Evolutionary conservation across 371 early-diverging fungal genomes (phyloP), one percentile per base, ranked within the genome.

Genomic region (Globomyces sp.): DNA sequence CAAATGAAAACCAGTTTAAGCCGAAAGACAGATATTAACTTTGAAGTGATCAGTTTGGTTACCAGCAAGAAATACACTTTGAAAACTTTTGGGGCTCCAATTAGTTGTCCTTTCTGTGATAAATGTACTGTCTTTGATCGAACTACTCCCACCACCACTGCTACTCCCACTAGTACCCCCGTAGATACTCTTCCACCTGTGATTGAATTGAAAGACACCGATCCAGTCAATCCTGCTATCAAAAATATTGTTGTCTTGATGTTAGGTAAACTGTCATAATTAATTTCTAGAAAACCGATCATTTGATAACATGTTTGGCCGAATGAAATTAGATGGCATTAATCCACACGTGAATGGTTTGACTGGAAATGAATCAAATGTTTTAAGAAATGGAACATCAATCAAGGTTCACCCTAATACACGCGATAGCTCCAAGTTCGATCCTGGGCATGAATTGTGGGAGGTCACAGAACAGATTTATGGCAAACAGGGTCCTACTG

Each of bases 181-280:
- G 10, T 40, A 8, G 39, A 36, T 39, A 55, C 4, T 39, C 2
- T 55, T 8, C 55, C 55, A 55, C 37, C 44, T 48, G 86, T 85
- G 10, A 70, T 84, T 37, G 67, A 73, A n/a, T 66, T 81, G 49
- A 84, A 84, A 71, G 87, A 87, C 68, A 36, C 63, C 42, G 68
- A 48, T 44, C n/a, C 62, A 40, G 50, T 61, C 10, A n/a, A 46
- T 9, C 40, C 24, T n/a, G 53, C 57, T 42, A 67, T 70, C 63
- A 69, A 74, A 64, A 52, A 70, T 57, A 52, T 74, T n/a, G 70
- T 74, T 5, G 66, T 74, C 4, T 41, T 71, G 24, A 57, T 63
- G 37, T 24, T 24, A 24, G 24, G 24, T 24, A 24, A 24, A 24
- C 24, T 24, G 24, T 24, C 24, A 24, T 24, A 24, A 24, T 24